These are phyloP conservation scores for Wickerhamomyces alni DNA, from an alignment of 805 yeast species.

Conservation along the genomic window DNA sequence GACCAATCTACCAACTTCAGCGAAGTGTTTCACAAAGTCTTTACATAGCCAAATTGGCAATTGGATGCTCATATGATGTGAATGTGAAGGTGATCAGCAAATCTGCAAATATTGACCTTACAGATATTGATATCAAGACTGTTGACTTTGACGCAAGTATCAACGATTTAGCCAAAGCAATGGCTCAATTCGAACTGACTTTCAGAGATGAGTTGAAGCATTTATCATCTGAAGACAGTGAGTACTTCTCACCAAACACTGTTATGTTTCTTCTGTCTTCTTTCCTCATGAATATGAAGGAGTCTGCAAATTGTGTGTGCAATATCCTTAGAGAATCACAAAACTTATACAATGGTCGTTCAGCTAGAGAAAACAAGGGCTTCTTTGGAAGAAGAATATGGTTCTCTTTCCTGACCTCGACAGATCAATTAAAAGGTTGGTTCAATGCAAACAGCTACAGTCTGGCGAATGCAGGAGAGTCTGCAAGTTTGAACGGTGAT, in stretches of 20 bases:
- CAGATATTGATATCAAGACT: conserved; percentile 15
- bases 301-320: conserved; percentile 28
- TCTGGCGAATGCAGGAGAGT: conserved; percentile 24
- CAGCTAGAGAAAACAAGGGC: conserved; percentile 28
- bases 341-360: conserved; percentile 25
- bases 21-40: conserved; percentile 28
- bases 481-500: conserved; percentile 30
- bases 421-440: conserved; percentile 31
- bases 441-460: conserved; percentile 20
- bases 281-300: conserved; percentile 41
- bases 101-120: conserved; percentile 10
- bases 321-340: conserved; percentile 27
- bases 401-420: conserved; percentile 34
- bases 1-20: conserved; percentile 30
- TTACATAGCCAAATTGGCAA: conserved; percentile 24
- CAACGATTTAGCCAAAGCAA: conserved; percentile 23
- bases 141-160: conserved; percentile 22
- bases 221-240: conserved; percentile 20
- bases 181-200: conserved; percentile 28
- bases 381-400: conserved; percentile 34
- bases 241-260: conserved; percentile 37
- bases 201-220: conserved; percentile 29
- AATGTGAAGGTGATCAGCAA: conserved; percentile 2
- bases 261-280: conserved; percentile 45
- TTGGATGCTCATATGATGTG: conserved; percentile 38